A percentile compares a stretch with the other conserved stretches of the same genome.
phyloP scores from a whole-genome alignment of 192 early-diverging fungal species.

The Umbelopsis vinacea region DNA sequence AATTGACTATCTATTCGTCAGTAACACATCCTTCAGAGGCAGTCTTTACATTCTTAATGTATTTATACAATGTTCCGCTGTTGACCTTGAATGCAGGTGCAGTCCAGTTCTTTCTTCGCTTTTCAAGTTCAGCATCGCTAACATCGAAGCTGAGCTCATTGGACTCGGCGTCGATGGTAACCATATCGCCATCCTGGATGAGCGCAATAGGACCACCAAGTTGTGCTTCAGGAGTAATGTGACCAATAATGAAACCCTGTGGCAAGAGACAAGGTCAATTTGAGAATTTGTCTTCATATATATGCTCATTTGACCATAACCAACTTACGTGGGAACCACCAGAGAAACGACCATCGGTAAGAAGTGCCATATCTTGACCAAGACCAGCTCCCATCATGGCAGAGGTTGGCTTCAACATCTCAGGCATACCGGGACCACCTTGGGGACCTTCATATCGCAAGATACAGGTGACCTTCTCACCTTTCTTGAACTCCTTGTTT shows the following conservation, averaged over 20 bases:
- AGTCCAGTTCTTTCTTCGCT: constrained; percentile 73
- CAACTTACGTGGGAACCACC: constrained; percentile 88
- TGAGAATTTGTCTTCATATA: neutral
- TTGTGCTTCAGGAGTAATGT: constrained; percentile 98
- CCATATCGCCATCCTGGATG: constrained; percentile 85
- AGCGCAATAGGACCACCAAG: constrained; percentile 95
- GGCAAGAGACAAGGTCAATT: constrained; percentile 5
- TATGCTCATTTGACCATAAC: neutral
- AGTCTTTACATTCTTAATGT: constrained; percentile 84
- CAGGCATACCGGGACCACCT: constrained; percentile 99
- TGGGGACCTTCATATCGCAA: constrained; percentile 98
- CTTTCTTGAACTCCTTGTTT: constrained; percentile 86
- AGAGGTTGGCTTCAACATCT: constrained; percentile 98
- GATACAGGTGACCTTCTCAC: constrained; percentile 81
- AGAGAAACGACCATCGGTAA: constrained; percentile 99
- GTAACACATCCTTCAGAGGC: constrained; percentile 87
- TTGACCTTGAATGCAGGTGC: constrained; percentile 90
- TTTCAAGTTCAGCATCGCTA: constrained; percentile 74
- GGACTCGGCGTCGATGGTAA: constrained; percentile 86
- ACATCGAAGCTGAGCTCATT: constrained; percentile 80
- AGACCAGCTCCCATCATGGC: constrained; percentile 99
- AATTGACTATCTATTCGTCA: constrained; percentile 67
- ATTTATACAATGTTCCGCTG: constrained; percentile 90
- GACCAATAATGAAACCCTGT: constrained; percentile 98
- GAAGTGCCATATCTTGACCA: constrained; percentile 94